A percentile compares a stretch with the other conserved stretches of the same genome.
Evolutionary conservation across 768 basidiomycete species (phyloP).

Genomic region (Mycena vulgaris): DNA sequence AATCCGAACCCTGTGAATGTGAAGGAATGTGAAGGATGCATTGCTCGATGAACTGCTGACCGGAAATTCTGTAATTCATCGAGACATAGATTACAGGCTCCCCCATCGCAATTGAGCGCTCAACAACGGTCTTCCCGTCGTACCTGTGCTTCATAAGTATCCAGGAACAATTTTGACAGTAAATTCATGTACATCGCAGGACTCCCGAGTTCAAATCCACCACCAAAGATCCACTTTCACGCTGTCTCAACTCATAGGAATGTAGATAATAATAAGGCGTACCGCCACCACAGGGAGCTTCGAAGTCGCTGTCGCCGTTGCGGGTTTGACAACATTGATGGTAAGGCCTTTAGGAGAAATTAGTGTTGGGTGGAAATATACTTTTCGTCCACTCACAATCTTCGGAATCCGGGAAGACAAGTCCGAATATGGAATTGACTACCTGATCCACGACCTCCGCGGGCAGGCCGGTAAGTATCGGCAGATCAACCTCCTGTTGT

Average conservation of each 20-base stretch:
- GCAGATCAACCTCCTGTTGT: slow-evolving; percentile 58
- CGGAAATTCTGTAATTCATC: slow-evolving; percentile 65
- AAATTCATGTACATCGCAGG: slow-evolving; percentile 48
- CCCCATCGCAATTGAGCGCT: slow-evolving; percentile 58
- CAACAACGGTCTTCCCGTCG: slow-evolving; percentile 61
- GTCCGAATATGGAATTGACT: slow-evolving; percentile 47
- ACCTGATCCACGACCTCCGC: slow-evolving; percentile 53
- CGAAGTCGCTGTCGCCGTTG: slow-evolving; percentile 53
- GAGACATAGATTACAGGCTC: slow-evolving; percentile 67
- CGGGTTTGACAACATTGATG: slow-evolving; percentile 67
- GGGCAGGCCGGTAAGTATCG: slow-evolving; percentile 52
- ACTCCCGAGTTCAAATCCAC: slow-evolving; percentile 62
- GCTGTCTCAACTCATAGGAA: background rate
- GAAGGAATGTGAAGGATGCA: background rate
- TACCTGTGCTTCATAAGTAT: slow-evolving; percentile 47
- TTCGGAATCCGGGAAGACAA: slow-evolving; percentile 54
- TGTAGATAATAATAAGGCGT: background rate
- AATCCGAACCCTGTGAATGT: slow-evolving; percentile 64
- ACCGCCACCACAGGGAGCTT: slow-evolving; percentile 71
- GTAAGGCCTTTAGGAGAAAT: slow-evolving; percentile 57
- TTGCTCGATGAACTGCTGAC: slow-evolving; percentile 38
- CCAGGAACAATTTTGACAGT: background rate
- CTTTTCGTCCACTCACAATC: slow-evolving; percentile 57
- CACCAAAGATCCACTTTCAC: slow-evolving; percentile 67
- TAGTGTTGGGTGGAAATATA: background rate